Conservation (phyloP, 495 filamentous ascomycete genomes). For the Staphylotrichum tortipilum region DNA sequence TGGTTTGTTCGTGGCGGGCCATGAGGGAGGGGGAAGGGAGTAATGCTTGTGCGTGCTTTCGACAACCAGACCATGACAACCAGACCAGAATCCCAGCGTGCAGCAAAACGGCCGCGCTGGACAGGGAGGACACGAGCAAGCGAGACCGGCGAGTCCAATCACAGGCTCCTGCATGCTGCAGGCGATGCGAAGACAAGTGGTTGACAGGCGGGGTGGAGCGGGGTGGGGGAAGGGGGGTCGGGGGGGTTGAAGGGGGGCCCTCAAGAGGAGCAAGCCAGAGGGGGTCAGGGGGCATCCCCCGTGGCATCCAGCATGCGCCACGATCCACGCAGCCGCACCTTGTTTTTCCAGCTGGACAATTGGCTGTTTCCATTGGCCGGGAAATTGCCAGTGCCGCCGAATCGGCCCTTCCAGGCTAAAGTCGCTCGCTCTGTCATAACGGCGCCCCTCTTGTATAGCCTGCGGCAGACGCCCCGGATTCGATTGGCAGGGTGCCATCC, state of each 20-base stretch:
- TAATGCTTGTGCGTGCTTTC: no score
- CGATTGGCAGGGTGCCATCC: constrained; percentile 27
- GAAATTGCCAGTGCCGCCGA: constrained; percentile 22
- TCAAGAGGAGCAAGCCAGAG: no score
- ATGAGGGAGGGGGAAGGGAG: no score
- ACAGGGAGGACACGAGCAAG: no score
- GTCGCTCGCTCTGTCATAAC: constrained; percentile 20
- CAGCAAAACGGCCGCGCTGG: no score
- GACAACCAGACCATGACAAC: no score
- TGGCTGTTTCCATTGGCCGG: constrained; percentile 23
- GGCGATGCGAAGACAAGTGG: neutral
- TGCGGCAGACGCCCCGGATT: constrained; percentile 26
- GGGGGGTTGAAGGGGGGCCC: neutral
- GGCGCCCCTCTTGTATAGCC: constrained; percentile 23
- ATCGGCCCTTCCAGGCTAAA: constrained; percentile 38
- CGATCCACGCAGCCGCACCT: constrained; percentile 34
- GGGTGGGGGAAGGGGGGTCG: neutral
- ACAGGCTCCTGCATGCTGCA: constrained; percentile 1
- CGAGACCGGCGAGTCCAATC: constrained; percentile 7
- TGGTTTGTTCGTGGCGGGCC: neutral
- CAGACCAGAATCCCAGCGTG: no score
- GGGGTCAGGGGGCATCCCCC: no score
- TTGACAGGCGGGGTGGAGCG: neutral
- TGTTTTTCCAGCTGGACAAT: constrained; percentile 26
- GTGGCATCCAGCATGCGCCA: constrained; percentile 17